Conservation (phyloP, 2,329 filamentous ascomycete species). For the Corniculantispora saksenae region DNA sequence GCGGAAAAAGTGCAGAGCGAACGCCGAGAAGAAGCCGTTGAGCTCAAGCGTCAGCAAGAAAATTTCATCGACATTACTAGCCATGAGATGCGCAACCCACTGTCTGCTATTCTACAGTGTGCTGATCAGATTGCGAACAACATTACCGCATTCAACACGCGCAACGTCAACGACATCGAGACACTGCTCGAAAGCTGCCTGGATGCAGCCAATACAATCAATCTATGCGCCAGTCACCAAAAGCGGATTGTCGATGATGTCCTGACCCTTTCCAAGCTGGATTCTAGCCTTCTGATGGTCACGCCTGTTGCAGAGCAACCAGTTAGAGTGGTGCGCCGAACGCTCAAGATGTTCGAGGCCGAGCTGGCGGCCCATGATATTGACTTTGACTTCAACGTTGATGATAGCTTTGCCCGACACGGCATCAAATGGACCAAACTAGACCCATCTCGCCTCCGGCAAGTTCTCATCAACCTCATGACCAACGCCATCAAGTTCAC, state of each 20-base stretch:
- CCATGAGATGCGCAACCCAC: conserved; percentile 76
- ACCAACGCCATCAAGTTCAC: conserved; percentile 68
- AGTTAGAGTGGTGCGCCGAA: conserved; percentile 65
- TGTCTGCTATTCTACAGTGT: conserved; percentile 74
- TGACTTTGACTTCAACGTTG: conserved; percentile 66
- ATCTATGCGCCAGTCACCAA: conserved; percentile 77
- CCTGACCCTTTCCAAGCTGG: conserved; percentile 67
- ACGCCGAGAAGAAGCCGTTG: conserved; percentile 77
- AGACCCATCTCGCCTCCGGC: conserved; percentile 72
- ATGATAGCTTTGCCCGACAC: conserved; percentile 65
- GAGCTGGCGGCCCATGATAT: conserved; percentile 74
- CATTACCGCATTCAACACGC: conserved; percentile 45
- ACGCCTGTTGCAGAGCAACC: conserved; percentile 71
- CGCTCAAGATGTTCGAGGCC: conserved; percentile 77
- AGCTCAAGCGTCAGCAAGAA: conserved; percentile 72
- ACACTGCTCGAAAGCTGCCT: conserved; percentile 57
- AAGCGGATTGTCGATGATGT: conserved; percentile 72
- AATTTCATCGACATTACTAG: conserved; percentile 76
- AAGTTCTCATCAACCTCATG: conserved; percentile 76
- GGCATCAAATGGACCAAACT: conserved; percentile 71
- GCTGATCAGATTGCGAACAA: conserved; percentile 68
- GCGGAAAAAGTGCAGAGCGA: conserved; percentile 78
- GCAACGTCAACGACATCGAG: conserved; percentile 46
- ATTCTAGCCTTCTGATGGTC: conserved; percentile 69
- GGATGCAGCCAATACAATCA: conserved; percentile 80